phyloP scores from a whole-genome alignment of 495 filamentous ascomycete genomes.

The Tuber magnatum region DNA sequence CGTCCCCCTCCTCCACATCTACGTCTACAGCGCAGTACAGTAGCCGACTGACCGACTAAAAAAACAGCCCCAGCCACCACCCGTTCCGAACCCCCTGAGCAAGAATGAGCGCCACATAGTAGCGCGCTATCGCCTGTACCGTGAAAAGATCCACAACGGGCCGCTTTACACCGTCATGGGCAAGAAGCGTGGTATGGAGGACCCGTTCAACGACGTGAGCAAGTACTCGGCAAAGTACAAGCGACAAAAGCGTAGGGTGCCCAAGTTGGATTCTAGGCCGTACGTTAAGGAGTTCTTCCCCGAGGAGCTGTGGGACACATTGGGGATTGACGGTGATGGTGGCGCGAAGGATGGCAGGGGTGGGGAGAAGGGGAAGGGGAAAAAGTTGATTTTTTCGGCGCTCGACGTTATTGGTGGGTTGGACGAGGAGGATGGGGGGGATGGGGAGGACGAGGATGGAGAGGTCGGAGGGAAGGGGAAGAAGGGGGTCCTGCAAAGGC shows the following conservation, averaged over 20 bases:
- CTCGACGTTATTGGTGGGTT: conserved; percentile 33
- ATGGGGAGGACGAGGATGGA: conserved; percentile 23
- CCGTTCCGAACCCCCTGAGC: conserved; percentile 30
- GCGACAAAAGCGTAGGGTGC: conserved; percentile 30
- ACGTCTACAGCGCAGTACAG: background rate
- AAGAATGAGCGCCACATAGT: conserved; percentile 39
- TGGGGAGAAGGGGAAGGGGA: conserved; percentile 29
- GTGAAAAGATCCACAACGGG: conserved; percentile 40
- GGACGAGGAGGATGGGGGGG: conserved; percentile 22
- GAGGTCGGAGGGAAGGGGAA: conserved; percentile 33
- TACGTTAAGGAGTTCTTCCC: conserved; percentile 40
- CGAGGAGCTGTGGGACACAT: conserved; percentile 30
- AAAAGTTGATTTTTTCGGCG: conserved; percentile 32
- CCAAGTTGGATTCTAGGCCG: conserved; percentile 39
- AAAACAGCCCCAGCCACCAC: conserved; percentile 37
- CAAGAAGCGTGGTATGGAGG: conserved; percentile 36
- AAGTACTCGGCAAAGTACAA: conserved; percentile 38
- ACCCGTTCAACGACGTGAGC: conserved; percentile 39
- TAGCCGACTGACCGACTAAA: conserved; percentile 2
- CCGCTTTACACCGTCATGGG: conserved; percentile 38
- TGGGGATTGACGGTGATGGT: conserved; percentile 28
- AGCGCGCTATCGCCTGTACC: conserved; percentile 33
- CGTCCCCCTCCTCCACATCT: background rate
- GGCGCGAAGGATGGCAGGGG: background rate
- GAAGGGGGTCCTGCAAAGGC: conserved; percentile 21